Evolutionary conservation across 116 monocot genomes (phyloP), one percentile per base, ranked within the genome.

Genomic region (Posidonia oceanica): DNA sequence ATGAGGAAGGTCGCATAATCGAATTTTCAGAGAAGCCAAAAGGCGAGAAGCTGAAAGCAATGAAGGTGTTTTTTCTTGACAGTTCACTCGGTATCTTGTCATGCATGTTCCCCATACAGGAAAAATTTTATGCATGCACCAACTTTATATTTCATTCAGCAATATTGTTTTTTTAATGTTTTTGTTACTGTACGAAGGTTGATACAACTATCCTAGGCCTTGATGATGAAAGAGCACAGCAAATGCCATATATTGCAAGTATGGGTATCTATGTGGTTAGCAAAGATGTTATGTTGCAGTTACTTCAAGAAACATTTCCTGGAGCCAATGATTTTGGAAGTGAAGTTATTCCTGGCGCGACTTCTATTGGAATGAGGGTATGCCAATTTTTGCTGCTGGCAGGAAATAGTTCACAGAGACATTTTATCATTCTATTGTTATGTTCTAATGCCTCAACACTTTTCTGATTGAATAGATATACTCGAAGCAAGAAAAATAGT

Each of bases 251-350:
- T 37, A 97, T 97, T 66, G 92, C 92, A 42, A 96, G 96, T 62
- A 97, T 97, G 97, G 97, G 97, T 57, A 97, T 97, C 40, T 97
- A 97, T 75, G 97, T 97, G 38, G 75, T 97, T 51, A 97, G 92
- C 79, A 97, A 97, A 74, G 76, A 97, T 69, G 75, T 89, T 11
- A 97, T 97, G 97, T 42, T 92, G 74, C 57, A 87, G 39, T 78
- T 97, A 63, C 97, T 97, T 23, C 78, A 83, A 58, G 85, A 89
- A 7, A 80, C 80, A 14, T 97, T 97, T 73, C 92, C 97, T 54
- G 85, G 42, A n/a, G 85, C 97, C 20, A 92, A 92, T 82, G 92
- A 97, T 64, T 97, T 97, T 74, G 92, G 97, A 74, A 97, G 92
- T 80, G 97, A 97, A 80, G 97, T 97, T 4, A 97, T 97, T 72